These are phyloP conservation scores for Verticillium zaregamsianum DNA, from an alignment of 2,329 filamentous ascomycete species.

Conservation along the genomic window DNA sequence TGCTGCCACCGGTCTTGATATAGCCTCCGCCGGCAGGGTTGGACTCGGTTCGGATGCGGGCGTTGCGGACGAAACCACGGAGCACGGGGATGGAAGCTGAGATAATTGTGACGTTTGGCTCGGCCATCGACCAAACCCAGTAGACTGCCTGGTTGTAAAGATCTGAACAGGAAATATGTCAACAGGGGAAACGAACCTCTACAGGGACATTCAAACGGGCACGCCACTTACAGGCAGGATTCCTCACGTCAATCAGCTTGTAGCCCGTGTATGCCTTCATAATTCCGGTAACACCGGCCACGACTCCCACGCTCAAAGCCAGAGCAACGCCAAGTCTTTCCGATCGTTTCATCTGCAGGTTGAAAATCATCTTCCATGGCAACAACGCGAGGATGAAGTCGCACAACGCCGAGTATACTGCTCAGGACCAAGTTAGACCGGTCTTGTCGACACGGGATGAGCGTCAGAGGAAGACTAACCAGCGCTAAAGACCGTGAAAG, in stretches of 20 bases:
- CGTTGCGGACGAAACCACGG: conserved; percentile 16
- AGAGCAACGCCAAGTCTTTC: conserved; percentile 27
- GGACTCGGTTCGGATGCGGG: not conserved
- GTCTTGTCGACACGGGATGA: not conserved
- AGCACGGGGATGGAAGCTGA: conserved; percentile 24
- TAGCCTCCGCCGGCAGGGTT: not conserved
- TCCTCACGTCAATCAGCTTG: conserved; percentile 11
- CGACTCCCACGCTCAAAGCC: conserved; percentile 29
- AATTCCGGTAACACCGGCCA: conserved; percentile 12
- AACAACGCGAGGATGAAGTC: conserved; percentile 7
- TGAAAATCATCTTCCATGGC: conserved; percentile 22
- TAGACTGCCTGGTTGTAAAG: conserved; percentile 5
- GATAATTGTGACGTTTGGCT: conserved; percentile 24
- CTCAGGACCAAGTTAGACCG: not conserved
- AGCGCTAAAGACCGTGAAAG: conserved; percentile 1
- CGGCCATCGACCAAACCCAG: conserved; percentile 20
- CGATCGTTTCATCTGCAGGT: conserved; percentile 24
- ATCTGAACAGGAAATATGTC: not conserved
- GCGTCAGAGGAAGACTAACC: not conserved
- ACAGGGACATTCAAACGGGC: not conserved
- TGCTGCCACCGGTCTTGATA: conserved; percentile 1
- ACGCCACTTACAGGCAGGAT: conserved; percentile 11
- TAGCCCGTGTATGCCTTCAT: conserved; percentile 16
- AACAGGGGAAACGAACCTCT: not conserved
- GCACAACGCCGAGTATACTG: conserved; percentile 5